Evolutionary conservation across 2,329 filamentous ascomycete genomes (phyloP).

Genomic region (Myriosclerotinia scirpicola): DNA sequence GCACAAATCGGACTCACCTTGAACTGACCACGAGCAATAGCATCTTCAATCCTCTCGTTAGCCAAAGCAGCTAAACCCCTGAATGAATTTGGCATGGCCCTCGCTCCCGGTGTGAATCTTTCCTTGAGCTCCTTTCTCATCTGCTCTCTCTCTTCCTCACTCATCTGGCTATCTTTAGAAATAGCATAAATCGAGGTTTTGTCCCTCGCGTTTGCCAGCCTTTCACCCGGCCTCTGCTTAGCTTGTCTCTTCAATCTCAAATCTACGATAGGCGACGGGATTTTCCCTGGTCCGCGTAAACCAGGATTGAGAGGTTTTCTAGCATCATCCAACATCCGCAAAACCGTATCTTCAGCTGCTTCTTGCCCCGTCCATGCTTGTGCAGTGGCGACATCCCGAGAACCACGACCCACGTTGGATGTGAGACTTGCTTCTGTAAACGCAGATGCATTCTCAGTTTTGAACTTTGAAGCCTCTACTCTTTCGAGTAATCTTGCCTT

Average conservation of each 20-base stretch:
- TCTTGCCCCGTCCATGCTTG: slow-evolving; percentile 80
- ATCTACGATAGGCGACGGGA: slow-evolving; percentile 51
- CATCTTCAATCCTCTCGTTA: slow-evolving; percentile 90
- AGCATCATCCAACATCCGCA: slow-evolving; percentile 83
- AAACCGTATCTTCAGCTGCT: slow-evolving; percentile 67
- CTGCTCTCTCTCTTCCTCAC: slow-evolving; percentile 70
- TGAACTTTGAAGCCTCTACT: slow-evolving; percentile 56
- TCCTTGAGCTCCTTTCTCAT: slow-evolving; percentile 74
- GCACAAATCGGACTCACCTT: slow-evolving; percentile 41
- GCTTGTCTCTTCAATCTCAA: slow-evolving; percentile 49
- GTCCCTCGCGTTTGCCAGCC: slow-evolving; percentile 57
- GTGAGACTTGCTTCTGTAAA: slow-evolving; percentile 52
- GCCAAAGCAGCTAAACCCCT: slow-evolving; percentile 79
- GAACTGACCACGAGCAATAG: slow-evolving; percentile 89
- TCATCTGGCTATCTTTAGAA: slow-evolving; percentile 55
- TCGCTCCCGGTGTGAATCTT: slow-evolving; percentile 71
- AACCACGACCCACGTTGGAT: slow-evolving; percentile 64
- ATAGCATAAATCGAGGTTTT: slow-evolving; percentile 56
- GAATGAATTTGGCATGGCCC: slow-evolving; percentile 73
- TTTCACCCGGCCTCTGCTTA: slow-evolving; percentile 47
- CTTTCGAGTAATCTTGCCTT: slow-evolving; percentile 58
- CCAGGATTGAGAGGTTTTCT: slow-evolving; percentile 64
- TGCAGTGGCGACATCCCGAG: slow-evolving; percentile 65
- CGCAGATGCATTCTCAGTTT: slow-evolving; percentile 49
- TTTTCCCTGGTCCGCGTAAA: slow-evolving; percentile 48